These are phyloP conservation scores for Microbotryum violaceum DNA, from an alignment of 1,284 basidiomycete species.

Conservation along the genomic window DNA sequence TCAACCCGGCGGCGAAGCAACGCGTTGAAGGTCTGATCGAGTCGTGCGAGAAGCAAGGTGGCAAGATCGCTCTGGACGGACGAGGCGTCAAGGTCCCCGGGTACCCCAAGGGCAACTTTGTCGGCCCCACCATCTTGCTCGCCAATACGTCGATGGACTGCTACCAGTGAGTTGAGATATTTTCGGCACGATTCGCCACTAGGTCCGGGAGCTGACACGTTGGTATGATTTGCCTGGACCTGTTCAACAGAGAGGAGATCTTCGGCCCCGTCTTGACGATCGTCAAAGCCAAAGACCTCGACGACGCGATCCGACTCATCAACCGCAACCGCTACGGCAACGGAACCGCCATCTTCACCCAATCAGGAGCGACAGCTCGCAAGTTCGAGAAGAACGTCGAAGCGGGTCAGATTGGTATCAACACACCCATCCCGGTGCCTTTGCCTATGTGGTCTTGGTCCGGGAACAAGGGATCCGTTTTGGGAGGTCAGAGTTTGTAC, in stretches of 20 bases:
- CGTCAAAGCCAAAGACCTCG: conserved; percentile 72
- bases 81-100: conserved; percentile 59
- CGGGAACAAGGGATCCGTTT: conserved; percentile 78
- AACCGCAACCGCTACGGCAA: conserved; percentile 76
- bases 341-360: conserved; percentile 93
- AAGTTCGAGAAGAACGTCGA: conserved; percentile 86
- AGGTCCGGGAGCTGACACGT: conserved; percentile 16
- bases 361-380: conserved; percentile 89
- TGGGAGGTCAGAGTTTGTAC: conserved; percentile 85
- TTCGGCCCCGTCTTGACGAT: conserved; percentile 87
- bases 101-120: conserved; percentile 88
- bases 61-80: conserved; percentile 81
- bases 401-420: conserved; percentile 69
- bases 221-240: no score
- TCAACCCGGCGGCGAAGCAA: conserved; percentile 76
- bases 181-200: no score
- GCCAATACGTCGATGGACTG: conserved; percentile 73
- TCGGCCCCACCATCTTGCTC: conserved; percentile 87
- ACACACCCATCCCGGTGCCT: conserved; percentile 78
- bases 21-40: conserved; percentile 70
- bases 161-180: conserved; percentile 57
- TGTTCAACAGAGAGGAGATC: conserved; percentile 67
- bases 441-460: conserved; percentile 89
- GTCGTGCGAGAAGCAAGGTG: conserved; percentile 77
- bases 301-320: conserved; percentile 83